Evolutionary conservation across 768 basidiomycete genomes (phyloP).

Genomic region (Podaxis mareebaensis): DNA sequence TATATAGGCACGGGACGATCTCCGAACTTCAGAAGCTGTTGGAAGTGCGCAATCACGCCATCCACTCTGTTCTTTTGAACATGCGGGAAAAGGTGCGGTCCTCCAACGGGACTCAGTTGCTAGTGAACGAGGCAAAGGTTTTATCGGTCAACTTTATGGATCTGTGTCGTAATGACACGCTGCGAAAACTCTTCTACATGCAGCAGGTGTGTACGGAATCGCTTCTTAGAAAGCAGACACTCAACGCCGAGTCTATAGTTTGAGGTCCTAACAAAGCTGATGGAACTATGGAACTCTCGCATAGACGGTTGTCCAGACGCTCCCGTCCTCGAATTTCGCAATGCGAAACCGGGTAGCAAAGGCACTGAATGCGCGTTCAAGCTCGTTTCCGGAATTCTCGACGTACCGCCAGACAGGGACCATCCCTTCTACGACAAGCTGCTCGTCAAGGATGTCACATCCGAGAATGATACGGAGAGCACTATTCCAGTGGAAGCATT

Average conservation of each 20-base stretch:
- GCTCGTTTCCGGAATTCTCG: conserved; percentile 43
- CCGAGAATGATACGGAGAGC: conserved; percentile 24
- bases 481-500: conserved; percentile 46
- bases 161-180: conserved; percentile 40
- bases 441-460: conserved; percentile 35
- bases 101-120: conserved; percentile 27
- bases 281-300: conserved; percentile 47
- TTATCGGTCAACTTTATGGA: conserved; percentile 47
- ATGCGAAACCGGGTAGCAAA: conserved; percentile 25
- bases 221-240: background rate
- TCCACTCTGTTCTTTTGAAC: conserved; percentile 34
- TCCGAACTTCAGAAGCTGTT: conserved; percentile 28
- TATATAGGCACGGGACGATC: conserved; percentile 25
- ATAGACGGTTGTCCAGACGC: conserved; percentile 52
- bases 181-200: conserved; percentile 56
- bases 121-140: conserved; percentile 44
- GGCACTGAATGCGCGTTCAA: conserved; percentile 39
- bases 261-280: conserved; percentile 46
- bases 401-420: conserved; percentile 42
- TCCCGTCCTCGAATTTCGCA: conserved; percentile 42
- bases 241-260: conserved; percentile 33
- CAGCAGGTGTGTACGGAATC: conserved; percentile 39
- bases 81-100: conserved; percentile 30
- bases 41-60: conserved; percentile 32
- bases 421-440: conserved; percentile 46